These are phyloP conservation scores for Pythium dissotocum DNA, from an alignment of 352 stramenopile species.

Conservation along the genomic window DNA sequence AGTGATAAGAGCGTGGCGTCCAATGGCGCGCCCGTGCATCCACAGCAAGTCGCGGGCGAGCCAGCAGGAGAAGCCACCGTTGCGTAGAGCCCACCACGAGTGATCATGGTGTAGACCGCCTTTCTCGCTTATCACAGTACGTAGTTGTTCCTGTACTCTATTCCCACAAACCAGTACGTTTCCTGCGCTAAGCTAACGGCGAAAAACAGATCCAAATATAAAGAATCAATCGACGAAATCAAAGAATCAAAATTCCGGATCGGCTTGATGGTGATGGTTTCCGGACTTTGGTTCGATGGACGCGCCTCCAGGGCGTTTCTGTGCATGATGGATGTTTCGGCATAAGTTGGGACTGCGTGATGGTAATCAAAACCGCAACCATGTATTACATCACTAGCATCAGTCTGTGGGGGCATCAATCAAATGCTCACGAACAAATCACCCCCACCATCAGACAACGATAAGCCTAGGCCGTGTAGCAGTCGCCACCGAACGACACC, in stretches of 20 bases:
- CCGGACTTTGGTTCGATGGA: constrained; percentile 4
- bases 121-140: constrained; percentile 7
- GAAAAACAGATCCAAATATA: not conserved
- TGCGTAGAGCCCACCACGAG: constrained; percentile 7
- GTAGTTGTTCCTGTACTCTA: constrained; percentile 21
- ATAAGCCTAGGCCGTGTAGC: constrained; percentile 31
- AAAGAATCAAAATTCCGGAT: not conserved
- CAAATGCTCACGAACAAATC: not conserved
- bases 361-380: constrained; percentile 10
- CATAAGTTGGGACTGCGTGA: not conserved
- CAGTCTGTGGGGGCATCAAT: not conserved
- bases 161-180: constrained; percentile 23
- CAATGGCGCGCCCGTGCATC: constrained; percentile 21
- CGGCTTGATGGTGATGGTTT: not conserved
- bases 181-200: not conserved
- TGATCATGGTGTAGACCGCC: not conserved
- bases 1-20: constrained; percentile 20
- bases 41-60: constrained; percentile 28
- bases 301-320: constrained; percentile 13
- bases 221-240: not conserved
- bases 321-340: constrained; percentile 1
- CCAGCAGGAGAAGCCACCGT: constrained; percentile 24
- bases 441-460: not conserved
- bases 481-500: constrained; percentile 44
- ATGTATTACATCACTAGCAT: constrained; percentile 6